Evolutionary conservation across 1,284 basidiomycete genomes (phyloP).

Genomic region (Sanguinoderma infundibulare): DNA sequence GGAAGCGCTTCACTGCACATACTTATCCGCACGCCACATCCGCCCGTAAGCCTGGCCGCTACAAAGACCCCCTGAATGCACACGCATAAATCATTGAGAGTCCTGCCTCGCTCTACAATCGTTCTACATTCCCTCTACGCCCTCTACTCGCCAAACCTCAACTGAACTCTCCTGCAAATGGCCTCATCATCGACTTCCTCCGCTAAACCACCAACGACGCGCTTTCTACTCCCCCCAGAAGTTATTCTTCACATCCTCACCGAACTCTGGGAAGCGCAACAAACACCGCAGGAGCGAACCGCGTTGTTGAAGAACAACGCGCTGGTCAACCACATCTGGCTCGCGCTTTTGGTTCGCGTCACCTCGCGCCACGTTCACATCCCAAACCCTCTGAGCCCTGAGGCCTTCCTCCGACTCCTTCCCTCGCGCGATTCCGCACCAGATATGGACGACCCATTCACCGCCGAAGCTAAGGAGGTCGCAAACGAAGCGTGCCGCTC

Average conservation of each 20-base stretch:
- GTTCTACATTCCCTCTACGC: no score
- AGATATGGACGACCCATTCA: conserved; percentile 18
- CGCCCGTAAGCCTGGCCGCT: neutral
- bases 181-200: neutral
- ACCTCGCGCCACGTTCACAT: conserved; percentile 40
- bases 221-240: conserved; percentile 45
- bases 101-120: neutral
- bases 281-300: conserved; percentile 37
- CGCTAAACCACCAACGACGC: conserved; percentile 11
- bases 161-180: neutral
- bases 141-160: neutral
- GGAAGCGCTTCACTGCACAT: neutral
- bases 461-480: conserved; percentile 21
- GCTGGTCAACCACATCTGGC: conserved; percentile 38
- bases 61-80: neutral
- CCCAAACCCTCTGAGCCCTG: conserved; percentile 32
- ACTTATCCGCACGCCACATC: neutral
- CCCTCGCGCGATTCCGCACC: conserved; percentile 19
- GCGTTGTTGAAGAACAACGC: conserved; percentile 36
- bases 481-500: conserved; percentile 32
- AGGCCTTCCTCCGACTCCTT: conserved; percentile 33
- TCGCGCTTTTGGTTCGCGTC: conserved; percentile 34
- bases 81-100: neutral
- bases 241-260: conserved; percentile 40
- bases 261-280: conserved; percentile 37